phyloP scores from a whole-genome alignment of 176 grass and related monocot genomes.

The Saccharum spontaneum region DNA sequence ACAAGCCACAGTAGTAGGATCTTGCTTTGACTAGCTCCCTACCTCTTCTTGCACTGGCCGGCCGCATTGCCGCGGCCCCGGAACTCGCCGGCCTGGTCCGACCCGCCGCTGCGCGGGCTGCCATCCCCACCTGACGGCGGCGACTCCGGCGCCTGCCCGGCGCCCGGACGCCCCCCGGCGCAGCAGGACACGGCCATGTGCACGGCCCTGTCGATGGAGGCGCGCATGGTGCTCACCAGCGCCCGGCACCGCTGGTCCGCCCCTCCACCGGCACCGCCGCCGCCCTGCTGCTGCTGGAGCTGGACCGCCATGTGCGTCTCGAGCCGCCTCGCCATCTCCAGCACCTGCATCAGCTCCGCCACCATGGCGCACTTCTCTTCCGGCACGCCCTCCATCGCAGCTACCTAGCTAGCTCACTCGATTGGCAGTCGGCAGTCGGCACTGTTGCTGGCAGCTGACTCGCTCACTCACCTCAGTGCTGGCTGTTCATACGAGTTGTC shows the following conservation, averaged over 20 bases:
- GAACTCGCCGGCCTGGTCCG: slow-evolving; percentile 45
- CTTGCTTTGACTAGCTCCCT: too few species aligned
- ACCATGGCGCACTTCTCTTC: slow-evolving; percentile 44
- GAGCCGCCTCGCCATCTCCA: slow-evolving; percentile 55
- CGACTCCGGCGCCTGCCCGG: slow-evolving; percentile 21
- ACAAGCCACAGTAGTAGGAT: too few species aligned
- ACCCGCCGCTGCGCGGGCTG: slow-evolving; percentile 57
- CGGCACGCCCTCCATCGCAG: slow-evolving; percentile 37
- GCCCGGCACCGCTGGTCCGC: slow-evolving; percentile 47
- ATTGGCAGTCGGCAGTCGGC: too few species aligned
- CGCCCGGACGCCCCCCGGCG: neutral
- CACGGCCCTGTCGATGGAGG: slow-evolving; percentile 62
- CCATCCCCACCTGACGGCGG: slow-evolving; percentile 39
- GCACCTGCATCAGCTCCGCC: slow-evolving; percentile 61
- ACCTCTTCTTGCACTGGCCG: slow-evolving; percentile 75
- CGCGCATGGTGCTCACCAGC: slow-evolving; percentile 47
- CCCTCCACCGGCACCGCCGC: neutral
- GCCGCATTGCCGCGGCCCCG: slow-evolving; percentile 35
- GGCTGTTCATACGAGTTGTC: neutral
- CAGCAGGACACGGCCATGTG: slow-evolving; percentile 39
- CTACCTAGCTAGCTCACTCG: neutral
- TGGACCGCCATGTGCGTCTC: slow-evolving; percentile 49
- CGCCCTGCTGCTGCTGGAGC: slow-evolving; percentile 7
- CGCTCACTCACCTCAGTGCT: neutral
- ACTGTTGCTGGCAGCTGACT: neutral